Base-by-base conservation (phyloP, 2,329 filamentous ascomycete genomes). In the Laburnicola sp. region DNA sequence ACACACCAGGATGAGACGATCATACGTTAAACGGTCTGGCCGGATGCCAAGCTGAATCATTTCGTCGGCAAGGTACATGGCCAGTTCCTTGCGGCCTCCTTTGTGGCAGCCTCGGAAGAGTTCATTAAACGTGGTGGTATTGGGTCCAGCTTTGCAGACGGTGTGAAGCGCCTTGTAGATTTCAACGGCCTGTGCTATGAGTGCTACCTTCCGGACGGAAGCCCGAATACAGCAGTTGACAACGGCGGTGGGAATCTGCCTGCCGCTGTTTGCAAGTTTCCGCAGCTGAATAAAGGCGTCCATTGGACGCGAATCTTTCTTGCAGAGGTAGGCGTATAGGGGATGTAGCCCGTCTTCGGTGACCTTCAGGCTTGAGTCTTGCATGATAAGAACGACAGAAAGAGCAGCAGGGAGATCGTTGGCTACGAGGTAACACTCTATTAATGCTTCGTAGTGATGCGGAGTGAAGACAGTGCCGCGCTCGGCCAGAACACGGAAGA, bases 381-480 rank as follows among this genome's bases (percentile, higher is more conserved):
- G 75, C 87, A 96, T 94, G 66, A 91, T 86, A 58, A 83, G 83
- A 11, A 96, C 77, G 1, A 88, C 80, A 35, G 83, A 81, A 31
- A 96, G 78, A 0, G 88, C 87, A 25, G 84, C 83, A 23, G 76
- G 73, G 6, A 93, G 64, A 57, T 94, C 84, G 2, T 79, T 77
- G 3, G 76, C 75, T 11, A 71, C 70, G 8, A 84, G 77, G 65
- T 95, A 90, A 3, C 87, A 82, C 50, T 89, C 85, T 5, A 92
- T 76, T 26, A 97, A 79, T 26, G 87, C 81, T 69, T 95, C 91
- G 72, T 94, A 96, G 67, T 97, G 90, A 55, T 87, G 80, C 4
- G 81, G 72, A 6, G 80, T 76, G 32, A 91, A 77, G 35, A 80
- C 78, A 1, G 81, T 80, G 10, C 79, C 79, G 23, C 84, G 80